Conservation (phyloP, 2,329 filamentous ascomycete genomes). For the Paecilomyces dactylethromorphus region DNA sequence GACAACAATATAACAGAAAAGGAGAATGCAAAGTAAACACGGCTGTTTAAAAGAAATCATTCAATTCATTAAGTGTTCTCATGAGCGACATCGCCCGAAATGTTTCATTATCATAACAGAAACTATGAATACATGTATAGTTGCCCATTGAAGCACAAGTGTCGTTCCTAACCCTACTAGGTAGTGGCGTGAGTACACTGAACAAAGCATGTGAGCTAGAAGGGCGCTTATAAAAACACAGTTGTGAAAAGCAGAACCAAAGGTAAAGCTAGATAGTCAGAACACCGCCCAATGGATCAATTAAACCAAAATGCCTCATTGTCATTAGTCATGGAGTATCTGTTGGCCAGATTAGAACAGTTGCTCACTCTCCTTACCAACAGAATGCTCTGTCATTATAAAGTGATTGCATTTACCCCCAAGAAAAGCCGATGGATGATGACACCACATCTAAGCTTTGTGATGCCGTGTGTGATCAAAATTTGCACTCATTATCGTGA, state of each 20-base stretch:
- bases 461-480: background rate
- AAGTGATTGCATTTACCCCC: background rate
- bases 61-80: background rate
- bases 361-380: background rate
- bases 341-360: background rate
- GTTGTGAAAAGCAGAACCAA: background rate
- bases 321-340: background rate
- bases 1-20: background rate
- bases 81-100: background rate
- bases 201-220: background rate
- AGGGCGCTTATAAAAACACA: background rate
- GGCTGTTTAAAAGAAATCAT: background rate
- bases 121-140: background rate
- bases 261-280: background rate
- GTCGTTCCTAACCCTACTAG: background rate
- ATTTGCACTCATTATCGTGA: background rate
- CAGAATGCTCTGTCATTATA: background rate
- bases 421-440: background rate
- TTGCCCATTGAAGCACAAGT: background rate
- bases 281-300: background rate
- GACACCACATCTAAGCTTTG: background rate
- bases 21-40: background rate
- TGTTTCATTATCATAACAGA: background rate
- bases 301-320: background rate
- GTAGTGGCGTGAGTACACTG: background rate